A percentile compares a stretch with the other conserved stretches of the same genome.
phyloP scores from a whole-genome alignment of 768 basidiomycete species.

The Erythrobasidium yunnanense region DNA sequence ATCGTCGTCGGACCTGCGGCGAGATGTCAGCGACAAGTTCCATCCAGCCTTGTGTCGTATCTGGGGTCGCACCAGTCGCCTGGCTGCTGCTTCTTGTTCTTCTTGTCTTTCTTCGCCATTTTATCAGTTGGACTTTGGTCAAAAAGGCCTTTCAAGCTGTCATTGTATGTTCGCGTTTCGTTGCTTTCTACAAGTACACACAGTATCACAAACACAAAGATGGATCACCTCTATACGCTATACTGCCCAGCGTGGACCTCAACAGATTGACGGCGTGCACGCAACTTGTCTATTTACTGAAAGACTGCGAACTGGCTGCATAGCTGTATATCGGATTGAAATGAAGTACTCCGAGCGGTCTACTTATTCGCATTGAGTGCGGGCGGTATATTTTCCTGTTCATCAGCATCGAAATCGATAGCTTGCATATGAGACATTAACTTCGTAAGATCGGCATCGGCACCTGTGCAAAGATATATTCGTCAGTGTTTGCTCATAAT shows the following conservation, averaged over 20 bases:
- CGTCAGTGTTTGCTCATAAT: neutral
- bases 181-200: neutral
- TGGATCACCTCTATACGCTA: too few relatives aligned
- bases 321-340: too few relatives aligned
- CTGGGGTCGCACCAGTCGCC: slow-evolving; percentile 24
- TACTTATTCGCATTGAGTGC: too few relatives aligned
- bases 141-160: neutral
- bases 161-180: neutral
- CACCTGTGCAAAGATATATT: neutral
- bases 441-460: slow-evolving; percentile 16
- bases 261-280: too few relatives aligned
- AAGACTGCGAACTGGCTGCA: too few relatives aligned
- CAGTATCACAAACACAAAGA: too few relatives aligned
- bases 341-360: too few relatives aligned
- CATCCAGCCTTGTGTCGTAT: neutral
- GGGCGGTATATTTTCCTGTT: neutral
- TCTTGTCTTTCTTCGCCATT: slow-evolving; percentile 30
- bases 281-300: too few relatives aligned
- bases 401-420: slow-evolving; percentile 15
- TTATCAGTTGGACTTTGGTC: neutral
- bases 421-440: slow-evolving; percentile 22
- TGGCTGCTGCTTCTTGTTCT: slow-evolving; percentile 31
- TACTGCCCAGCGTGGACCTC: too few relatives aligned
- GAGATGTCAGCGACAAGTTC: neutral
- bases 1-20: slow-evolving; percentile 26